phyloP scores from a whole-genome alignment of 495 filamentous ascomycete genomes.

The Annulohypoxylon maeteangense region DNA sequence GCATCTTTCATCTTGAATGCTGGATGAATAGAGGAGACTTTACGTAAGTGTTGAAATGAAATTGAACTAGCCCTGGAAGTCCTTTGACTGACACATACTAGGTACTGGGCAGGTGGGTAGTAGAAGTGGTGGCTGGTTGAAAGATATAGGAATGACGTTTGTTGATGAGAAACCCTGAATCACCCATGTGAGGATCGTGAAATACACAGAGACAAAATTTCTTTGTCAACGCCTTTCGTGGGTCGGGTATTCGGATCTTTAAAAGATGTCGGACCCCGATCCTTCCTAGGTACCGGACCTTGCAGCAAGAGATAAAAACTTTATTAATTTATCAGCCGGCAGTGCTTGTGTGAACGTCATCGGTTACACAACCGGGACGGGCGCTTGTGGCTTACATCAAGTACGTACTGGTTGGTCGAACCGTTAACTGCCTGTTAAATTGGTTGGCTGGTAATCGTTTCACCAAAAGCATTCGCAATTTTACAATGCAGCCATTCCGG shows the following conservation, averaged over 20 bases:
- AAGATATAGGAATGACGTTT: neutral
- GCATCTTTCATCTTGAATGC: neutral
- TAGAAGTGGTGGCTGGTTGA: no score
- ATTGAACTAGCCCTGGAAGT: neutral
- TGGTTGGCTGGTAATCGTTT: neutral
- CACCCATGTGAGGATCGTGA: neutral
- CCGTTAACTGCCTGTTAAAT: no score
- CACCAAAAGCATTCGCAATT: neutral
- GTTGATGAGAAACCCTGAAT: neutral
- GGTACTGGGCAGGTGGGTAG: no score
- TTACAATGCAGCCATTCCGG: neutral
- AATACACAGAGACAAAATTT: neutral
- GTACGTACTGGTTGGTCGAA: no score
- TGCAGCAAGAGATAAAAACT: neutral
- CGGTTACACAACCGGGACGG: neutral
- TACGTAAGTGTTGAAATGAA: neutral
- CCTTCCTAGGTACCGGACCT: neutral
- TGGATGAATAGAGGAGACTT: neutral
- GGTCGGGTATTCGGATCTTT: neutral
- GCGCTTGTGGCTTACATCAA: neutral
- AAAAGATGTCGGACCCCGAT: neutral
- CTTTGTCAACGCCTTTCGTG: neutral
- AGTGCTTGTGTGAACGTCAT: neutral
- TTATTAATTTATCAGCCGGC: neutral
- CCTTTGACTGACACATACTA: neutral